Conservation (phyloP, 2,329 filamentous ascomycete species). For the Macroventuria anomochaeta region DNA sequence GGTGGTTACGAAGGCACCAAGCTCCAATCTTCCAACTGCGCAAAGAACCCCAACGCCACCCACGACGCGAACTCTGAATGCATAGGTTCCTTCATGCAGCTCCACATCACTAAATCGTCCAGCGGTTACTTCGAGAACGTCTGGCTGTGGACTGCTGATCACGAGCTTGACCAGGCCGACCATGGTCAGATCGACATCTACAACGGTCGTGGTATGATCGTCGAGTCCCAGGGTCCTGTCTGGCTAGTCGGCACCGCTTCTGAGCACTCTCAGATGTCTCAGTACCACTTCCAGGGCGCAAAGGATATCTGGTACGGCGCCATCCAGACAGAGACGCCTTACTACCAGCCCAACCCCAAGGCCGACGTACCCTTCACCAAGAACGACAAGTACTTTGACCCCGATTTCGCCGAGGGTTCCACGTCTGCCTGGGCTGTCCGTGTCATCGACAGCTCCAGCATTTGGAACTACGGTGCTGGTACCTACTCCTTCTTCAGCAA, state of each 20-base stretch:
- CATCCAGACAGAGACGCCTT: slow-evolving; percentile 74
- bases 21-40: slow-evolving; percentile 79
- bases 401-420: slow-evolving; percentile 47
- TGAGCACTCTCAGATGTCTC: slow-evolving; percentile 73
- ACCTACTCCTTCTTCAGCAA: slow-evolving; percentile 67
- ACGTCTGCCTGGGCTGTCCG: slow-evolving; percentile 57
- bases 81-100: slow-evolving; percentile 72
- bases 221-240: slow-evolving; percentile 77
- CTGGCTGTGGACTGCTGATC: slow-evolving; percentile 91
- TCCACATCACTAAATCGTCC: slow-evolving; percentile 62
- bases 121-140: slow-evolving; percentile 85
- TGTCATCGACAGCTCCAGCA: slow-evolving; percentile 48
- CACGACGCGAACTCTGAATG: slow-evolving; percentile 71
- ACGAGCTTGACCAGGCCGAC: slow-evolving; percentile 79
- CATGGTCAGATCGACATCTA: slow-evolving; percentile 82
- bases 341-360: slow-evolving; percentile 71
- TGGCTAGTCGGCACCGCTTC: slow-evolving; percentile 75
- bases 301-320: slow-evolving; percentile 68
- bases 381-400: slow-evolving; percentile 53
- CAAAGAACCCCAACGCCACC: slow-evolving; percentile 72
- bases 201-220: slow-evolving; percentile 82
- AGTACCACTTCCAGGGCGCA: slow-evolving; percentile 69
- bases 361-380: slow-evolving; percentile 64
- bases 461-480: slow-evolving; percentile 57
- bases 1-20: slow-evolving; percentile 85